phyloP scores from a whole-genome alignment of 2,329 filamentous ascomycete genomes.

The Fusarium sp. region DNA sequence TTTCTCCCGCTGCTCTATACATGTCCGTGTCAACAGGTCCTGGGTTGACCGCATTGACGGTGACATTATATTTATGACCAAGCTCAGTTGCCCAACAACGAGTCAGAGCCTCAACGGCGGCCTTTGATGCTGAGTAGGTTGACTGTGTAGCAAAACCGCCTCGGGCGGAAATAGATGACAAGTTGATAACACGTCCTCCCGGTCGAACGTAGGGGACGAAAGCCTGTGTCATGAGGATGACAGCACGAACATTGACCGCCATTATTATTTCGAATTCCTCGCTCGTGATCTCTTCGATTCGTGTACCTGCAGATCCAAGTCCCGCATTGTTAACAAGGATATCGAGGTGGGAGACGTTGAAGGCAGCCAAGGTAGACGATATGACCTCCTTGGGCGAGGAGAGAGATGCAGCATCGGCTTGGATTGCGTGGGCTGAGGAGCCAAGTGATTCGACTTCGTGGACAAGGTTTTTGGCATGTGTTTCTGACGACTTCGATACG shows the following conservation, averaged over 20 bases:
- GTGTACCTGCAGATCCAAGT: not conserved
- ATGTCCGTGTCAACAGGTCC: conserved; percentile 49
- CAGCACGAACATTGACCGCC: conserved; percentile 5
- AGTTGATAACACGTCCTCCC: conserved; percentile 16
- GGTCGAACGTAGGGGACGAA: not conserved
- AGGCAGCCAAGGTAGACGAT: not conserved
- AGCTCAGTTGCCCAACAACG: conserved; percentile 16
- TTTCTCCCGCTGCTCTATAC: conserved; percentile 15
- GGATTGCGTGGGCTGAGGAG: not conserved
- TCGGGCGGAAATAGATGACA: conserved; percentile 20
- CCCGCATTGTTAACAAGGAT: not conserved
- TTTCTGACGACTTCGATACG: too few relatives aligned
- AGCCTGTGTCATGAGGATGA: conserved; percentile 20
- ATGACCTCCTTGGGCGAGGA: not conserved
- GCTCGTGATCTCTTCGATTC: not conserved
- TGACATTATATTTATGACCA: conserved; percentile 46
- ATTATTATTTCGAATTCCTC: not conserved
- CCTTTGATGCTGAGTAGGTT: conserved; percentile 16
- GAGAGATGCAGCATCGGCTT: not conserved
- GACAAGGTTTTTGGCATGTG: too few relatives aligned
- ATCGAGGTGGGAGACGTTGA: not conserved
- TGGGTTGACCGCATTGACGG: conserved; percentile 52
- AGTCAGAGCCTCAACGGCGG: conserved; percentile 19
- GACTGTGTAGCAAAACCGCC: conserved; percentile 6
- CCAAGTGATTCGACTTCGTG: not conserved